Conservation (phyloP, 306 rosid genomes). For the Gillenia trifoliata region DNA sequence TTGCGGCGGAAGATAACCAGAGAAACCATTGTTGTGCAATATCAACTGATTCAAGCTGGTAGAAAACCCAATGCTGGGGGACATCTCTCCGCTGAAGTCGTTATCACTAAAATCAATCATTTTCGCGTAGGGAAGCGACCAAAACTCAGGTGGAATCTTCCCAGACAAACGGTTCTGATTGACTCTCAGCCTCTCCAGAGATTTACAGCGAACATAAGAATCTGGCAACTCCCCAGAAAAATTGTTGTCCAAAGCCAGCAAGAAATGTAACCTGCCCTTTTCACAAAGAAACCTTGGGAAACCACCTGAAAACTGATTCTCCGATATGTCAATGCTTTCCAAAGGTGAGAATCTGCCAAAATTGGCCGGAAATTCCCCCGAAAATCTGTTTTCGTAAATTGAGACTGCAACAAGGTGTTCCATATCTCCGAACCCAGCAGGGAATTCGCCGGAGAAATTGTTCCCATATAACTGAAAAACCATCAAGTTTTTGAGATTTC, state of each 20-base stretch:
- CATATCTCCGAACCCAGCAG: slow-evolving; percentile 84
- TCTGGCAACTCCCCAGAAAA: slow-evolving; percentile 73
- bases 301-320: slow-evolving; percentile 78
- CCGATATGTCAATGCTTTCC: slow-evolving; percentile 85
- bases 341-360: slow-evolving; percentile 68
- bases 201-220: slow-evolving; percentile 61
- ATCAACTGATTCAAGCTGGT: slow-evolving; percentile 56
- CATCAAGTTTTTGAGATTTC: slow-evolving; percentile 54
- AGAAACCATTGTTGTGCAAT: slow-evolving; percentile 59
- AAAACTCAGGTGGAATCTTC: slow-evolving; percentile 53
- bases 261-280: slow-evolving; percentile 40
- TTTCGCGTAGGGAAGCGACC: slow-evolving; percentile 69
- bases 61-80: slow-evolving; percentile 57
- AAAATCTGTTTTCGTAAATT: slow-evolving; percentile 60
- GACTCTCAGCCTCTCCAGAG: slow-evolving; percentile 70
- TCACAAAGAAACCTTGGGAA: slow-evolving; percentile 87
- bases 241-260: slow-evolving; percentile 82
- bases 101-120: slow-evolving; percentile 83
- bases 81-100: slow-evolving; percentile 54
- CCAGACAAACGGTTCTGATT: slow-evolving; percentile 63
- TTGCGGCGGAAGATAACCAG: slow-evolving; percentile 72
- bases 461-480: slow-evolving; percentile 78
- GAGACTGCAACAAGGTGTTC: slow-evolving; percentile 60
- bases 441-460: slow-evolving; percentile 72
- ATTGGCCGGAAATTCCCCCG: slow-evolving; percentile 59